Evolutionary conservation across 805 yeast genomes (phyloP).

Genomic region (Blastobotrys mokoenaii): DNA sequence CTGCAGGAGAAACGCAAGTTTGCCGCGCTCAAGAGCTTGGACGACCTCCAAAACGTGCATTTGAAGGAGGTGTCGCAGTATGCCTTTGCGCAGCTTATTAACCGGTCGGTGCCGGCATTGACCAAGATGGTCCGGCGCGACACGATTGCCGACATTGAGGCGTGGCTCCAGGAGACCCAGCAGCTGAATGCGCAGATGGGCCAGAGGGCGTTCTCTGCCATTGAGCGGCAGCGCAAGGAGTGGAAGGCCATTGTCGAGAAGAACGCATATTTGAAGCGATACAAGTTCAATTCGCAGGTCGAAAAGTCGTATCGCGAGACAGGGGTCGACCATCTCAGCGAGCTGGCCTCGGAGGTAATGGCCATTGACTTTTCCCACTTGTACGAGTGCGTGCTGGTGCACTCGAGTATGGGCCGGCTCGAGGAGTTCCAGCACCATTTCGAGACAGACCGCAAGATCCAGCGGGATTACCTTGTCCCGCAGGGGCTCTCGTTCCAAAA

Average conservation of each 20-base stretch:
- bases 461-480: slow-evolving; percentile 62
- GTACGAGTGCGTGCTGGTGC: slow-evolving; percentile 77
- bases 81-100: slow-evolving; percentile 66
- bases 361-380: slow-evolving; percentile 60
- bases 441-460: slow-evolving; percentile 60
- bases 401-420: slow-evolving; percentile 58
- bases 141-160: slow-evolving; percentile 51
- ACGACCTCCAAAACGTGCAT: slow-evolving; percentile 62
- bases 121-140: slow-evolving; percentile 67
- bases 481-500: slow-evolving; percentile 40
- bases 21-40: slow-evolving; percentile 76
- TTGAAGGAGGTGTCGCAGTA: slow-evolving; percentile 58
- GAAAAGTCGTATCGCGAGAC: slow-evolving; percentile 69
- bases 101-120: slow-evolving; percentile 68
- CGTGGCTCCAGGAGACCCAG: slow-evolving; percentile 42
- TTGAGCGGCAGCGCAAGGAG: slow-evolving; percentile 45
- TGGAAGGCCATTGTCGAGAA: slow-evolving; percentile 47
- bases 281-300: slow-evolving; percentile 77
- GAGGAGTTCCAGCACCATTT: slow-evolving; percentile 55
- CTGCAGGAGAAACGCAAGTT: slow-evolving; percentile 69
- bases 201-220: slow-evolving; percentile 43
- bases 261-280: slow-evolving; percentile 40
- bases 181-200: slow-evolving; percentile 44
- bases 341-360: slow-evolving; percentile 39
- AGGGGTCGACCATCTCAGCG: slow-evolving; percentile 35